Base-by-base conservation (phyloP, 2,329 filamentous ascomycete species). In the Colletotrichum truncatum region DNA sequence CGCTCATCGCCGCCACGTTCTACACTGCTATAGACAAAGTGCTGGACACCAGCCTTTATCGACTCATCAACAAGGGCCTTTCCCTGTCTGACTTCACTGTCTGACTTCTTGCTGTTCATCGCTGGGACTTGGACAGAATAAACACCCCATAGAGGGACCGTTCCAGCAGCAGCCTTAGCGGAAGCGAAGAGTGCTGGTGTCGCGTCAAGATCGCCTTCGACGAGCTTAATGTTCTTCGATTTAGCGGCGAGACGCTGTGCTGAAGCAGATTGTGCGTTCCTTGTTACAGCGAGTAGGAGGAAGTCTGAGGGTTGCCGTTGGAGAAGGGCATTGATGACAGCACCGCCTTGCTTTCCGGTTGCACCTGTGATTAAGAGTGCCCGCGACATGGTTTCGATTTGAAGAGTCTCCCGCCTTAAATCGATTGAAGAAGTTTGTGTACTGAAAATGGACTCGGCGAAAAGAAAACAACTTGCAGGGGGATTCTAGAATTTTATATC, bases 11-110 rank as follows among this genome's bases (percentile, higher is more conserved):
- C 85, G 25, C 86, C 86, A 39, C 88, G 85, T 61, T 90, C 88
- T 10, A 88, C 85, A 32, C 82, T 85, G 3, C 81, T 84, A 74
- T 88, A 89, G 48, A 90, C 81, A 68, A 90, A 87, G 69, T 86
- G 82, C 54, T 81, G 77, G 32, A 88, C 84, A 7, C 79, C 78
- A 32, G 85, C 74, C 23, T 81, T 78, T 51, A 88, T 69, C 3
- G 83, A 79, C 9, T 81, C 84, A 56, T 87, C 83, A 52, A 88
- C 78, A 4, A 90, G 73, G 1, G 75, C 78, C 38, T 82, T 87
- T 53, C 86, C 87, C 73, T 89, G 85, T 4, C 6, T 43, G 14
- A 62, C 57, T 48, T 71, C 69, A 54, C 76, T 63, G 25, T 52
- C 45, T 52, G 67, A 64, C 21, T 66, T 43, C 39, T 43, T 43